These are phyloP conservation scores for Dryadomyces quercus-mongolicae DNA, from an alignment of 2,329 filamentous ascomycete species.

Conservation along the genomic window DNA sequence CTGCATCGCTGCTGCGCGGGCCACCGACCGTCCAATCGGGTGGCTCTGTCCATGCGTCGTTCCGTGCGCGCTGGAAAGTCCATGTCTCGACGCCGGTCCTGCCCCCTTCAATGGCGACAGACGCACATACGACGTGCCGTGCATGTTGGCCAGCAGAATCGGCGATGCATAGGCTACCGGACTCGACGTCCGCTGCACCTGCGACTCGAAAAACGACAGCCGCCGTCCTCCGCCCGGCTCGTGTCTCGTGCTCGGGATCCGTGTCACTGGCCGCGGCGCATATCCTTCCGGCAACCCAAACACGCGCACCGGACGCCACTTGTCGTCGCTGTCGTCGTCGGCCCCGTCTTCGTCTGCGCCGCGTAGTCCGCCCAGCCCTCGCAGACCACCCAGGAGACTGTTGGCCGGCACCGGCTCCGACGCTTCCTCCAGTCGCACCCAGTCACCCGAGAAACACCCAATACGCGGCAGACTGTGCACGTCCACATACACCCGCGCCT, in stretches of 20 bases:
- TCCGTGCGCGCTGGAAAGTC: neutral
- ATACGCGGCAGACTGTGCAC: slow-evolving; percentile 76
- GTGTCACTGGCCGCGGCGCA: slow-evolving; percentile 45
- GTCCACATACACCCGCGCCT: slow-evolving; percentile 83
- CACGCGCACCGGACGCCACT: slow-evolving; percentile 77
- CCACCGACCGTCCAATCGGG: slow-evolving; percentile 37
- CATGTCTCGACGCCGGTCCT: slow-evolving; percentile 22
- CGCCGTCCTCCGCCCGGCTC: slow-evolving; percentile 37
- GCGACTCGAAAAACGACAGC: slow-evolving; percentile 55
- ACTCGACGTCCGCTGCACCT: slow-evolving; percentile 46
- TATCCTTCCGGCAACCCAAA: slow-evolving; percentile 78
- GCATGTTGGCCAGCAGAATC: slow-evolving; percentile 74
- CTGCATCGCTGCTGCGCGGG: slow-evolving; percentile 38
- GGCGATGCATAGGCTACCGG: slow-evolving; percentile 69
- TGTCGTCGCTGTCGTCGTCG: slow-evolving; percentile 37
- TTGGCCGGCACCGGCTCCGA: slow-evolving; percentile 55
- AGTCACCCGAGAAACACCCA: slow-evolving; percentile 94
- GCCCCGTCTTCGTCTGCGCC: slow-evolving; percentile 33
- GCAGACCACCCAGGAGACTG: slow-evolving; percentile 47
- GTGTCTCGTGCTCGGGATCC: slow-evolving; percentile 43
- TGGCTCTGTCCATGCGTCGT: slow-evolving; percentile 12
- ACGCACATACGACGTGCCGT: slow-evolving; percentile 64
- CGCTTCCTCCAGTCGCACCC: slow-evolving; percentile 74
- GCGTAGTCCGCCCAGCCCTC: no score
- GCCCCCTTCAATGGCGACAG: slow-evolving; percentile 48